These are phyloP conservation scores for Rhododendron griersonianum DNA, from an alignment of 148 eudicot genomes.

Conservation along the genomic window DNA sequence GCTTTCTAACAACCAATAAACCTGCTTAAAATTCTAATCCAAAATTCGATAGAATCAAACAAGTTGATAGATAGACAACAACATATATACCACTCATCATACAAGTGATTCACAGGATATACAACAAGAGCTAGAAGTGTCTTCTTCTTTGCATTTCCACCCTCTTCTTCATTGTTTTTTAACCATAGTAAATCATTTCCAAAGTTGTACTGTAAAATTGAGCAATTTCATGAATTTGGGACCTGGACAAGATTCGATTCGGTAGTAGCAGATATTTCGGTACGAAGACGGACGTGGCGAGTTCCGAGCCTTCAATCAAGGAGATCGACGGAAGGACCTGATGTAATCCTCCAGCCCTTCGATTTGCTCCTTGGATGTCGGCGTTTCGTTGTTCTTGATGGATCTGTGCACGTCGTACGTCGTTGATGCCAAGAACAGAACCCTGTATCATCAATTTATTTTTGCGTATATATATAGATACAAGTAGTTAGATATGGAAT, in stretches of 20 bases:
- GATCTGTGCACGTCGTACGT: conserved; percentile 54
- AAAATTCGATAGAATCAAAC: too few relatives aligned
- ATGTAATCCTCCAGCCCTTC: conserved; percentile 34
- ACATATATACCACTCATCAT: too few relatives aligned
- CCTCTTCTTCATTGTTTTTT: too few relatives aligned
- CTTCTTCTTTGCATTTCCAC: too few relatives aligned
- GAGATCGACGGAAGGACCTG: conserved; percentile 23
- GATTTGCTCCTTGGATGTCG: conserved; percentile 33
- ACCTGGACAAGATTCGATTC: not conserved
- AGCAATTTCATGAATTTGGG: not conserved
- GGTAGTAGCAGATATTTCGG: not conserved
- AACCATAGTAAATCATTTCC: too few relatives aligned
- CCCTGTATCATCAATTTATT: conserved; percentile 13
- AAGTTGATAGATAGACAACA: too few relatives aligned
- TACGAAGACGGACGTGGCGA: conserved; percentile 1
- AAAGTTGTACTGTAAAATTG: not conserved
- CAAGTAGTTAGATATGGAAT: too few relatives aligned
- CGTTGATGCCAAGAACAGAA: conserved; percentile 35
- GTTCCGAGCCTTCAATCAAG: not conserved
- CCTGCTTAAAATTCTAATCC: too few relatives aligned
- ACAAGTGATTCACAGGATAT: not conserved
- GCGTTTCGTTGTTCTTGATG: conserved; percentile 41
- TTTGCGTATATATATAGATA: too few relatives aligned
- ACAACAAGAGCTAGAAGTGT: not conserved
- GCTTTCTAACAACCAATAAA: too few relatives aligned